Conservation (phyloP, 352 stramenopile species). For the Globisporangium apiculatum region DNA sequence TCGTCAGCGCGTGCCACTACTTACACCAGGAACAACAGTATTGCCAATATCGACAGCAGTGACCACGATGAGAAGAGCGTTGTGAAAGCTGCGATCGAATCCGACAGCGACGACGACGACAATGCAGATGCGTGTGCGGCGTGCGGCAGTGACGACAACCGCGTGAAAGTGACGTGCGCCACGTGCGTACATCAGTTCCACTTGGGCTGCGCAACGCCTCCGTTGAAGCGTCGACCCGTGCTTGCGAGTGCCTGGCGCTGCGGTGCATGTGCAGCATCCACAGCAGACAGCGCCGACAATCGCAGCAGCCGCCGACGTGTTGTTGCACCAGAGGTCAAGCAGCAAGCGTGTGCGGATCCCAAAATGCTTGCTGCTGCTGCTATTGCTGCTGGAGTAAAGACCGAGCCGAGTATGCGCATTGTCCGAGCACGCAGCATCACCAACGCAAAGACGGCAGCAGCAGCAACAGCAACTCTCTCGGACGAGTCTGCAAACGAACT, state of each 20-base stretch:
- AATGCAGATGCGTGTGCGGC: conserved; percentile 22
- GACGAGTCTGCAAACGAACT: not conserved
- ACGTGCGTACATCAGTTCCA: conserved; percentile 38
- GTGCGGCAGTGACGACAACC: conserved; percentile 29
- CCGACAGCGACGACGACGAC: conserved; percentile 1
- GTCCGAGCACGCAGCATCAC: not conserved
- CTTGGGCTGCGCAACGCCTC: conserved; percentile 44
- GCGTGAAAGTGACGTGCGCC: conserved; percentile 39
- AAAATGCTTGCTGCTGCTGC: no score
- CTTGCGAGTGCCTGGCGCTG: conserved; percentile 37
- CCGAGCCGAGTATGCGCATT: not conserved
- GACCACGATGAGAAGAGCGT: not conserved
- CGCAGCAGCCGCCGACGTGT: not conserved
- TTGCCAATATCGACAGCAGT: not conserved
- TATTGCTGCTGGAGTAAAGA: not conserved
- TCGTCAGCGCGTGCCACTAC: not conserved
- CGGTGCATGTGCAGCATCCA: conserved; percentile 15
- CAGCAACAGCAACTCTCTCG: not conserved
- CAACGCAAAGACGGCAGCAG: not conserved
- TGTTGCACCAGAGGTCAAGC: not conserved
- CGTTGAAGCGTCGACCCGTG: conserved; percentile 36
- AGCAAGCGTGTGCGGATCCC: not conserved
- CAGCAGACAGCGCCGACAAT: not conserved
- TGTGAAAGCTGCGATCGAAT: not conserved
- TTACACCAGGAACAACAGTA: not conserved